Evolutionary conservation across 352 stramenopile genomes (phyloP), one percentile per base, ranked within the genome.

Genomic region (Globisporangium orthogonon): DNA sequence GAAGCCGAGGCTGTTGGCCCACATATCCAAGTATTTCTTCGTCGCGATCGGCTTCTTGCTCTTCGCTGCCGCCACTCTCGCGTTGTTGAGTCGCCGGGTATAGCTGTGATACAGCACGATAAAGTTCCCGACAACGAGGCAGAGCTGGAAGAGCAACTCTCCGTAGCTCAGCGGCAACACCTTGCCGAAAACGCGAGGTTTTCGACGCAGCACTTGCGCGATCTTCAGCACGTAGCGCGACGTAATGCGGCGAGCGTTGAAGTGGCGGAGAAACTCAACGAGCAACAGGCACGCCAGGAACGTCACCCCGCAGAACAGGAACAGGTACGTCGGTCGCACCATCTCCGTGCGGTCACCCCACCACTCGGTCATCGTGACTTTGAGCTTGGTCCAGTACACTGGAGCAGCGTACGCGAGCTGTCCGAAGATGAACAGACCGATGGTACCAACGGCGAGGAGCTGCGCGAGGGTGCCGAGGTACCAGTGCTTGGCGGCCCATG

Each of bases 281-380:
- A 86, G 54, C 33, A 86, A 5, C n/a, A 76, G 45, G 5, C 60
- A 69, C 6, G 58, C 62, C 33, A 76, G 10, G 7, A 89, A 31
- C 3, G 78, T 72, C 4, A 85, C 17, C 17, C 78, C 60, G 3
- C 47, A 54, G 28, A 77, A 70, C 10, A 89, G 60, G 41, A 70
- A 62, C 40, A 87, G 76, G 57, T 70, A 87, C 10, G 72, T 86
- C 18, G 67, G 65, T 2, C 71, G 72, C 11, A 78, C 55, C 70
- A 89, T 84, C 56, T 89, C 69, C 23, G 29, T 39, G 47, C 14
- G 47, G 2, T 3, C 30, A 3, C 50, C 60, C 63, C 62, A 74
- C 63, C 56, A 71, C 18, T 46, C 46, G 4, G 60, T 52, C 0
- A 71, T 39, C 4, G 23, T 33, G 14, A 48, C 30, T 28, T 65